Evolutionary conservation across 371 early-diverging fungal species (phyloP), one percentile per base, ranked within the genome.

Genomic region (Syncephalis fuscata): DNA sequence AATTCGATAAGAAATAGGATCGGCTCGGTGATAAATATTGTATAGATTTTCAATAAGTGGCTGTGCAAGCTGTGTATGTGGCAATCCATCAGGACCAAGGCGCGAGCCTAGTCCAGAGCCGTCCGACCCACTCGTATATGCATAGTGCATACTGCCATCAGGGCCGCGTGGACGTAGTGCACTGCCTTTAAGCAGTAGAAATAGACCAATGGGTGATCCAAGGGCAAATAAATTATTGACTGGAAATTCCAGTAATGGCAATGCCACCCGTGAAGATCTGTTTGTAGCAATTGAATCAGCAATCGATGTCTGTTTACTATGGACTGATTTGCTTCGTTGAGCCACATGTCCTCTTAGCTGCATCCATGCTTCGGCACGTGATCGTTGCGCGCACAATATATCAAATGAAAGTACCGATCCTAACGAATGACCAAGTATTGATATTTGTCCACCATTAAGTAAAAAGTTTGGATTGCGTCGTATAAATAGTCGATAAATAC

Each of bases 371-470:
- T 32, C 32, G 32, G 32, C 32, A 11, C 32, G 32, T 32, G 32
- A 32, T 32, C 32, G 74, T 52, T 81, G 82, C 49, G 70, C 60
- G 55, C 74, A 73, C 9, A 84, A 65, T 47, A 87, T 76, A 56
- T 89, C 90, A 54, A 82, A 76, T 2, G 82, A 73, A 11, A 87
- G 60, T 10, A 84, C 55, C 1, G 81, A 78, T 44, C 90, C 90
- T 1, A 89, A 62, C 1, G 84, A 83, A 58, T 89, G 88, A 0
- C 85, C 90, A 49, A 80, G 69, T 3, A 89, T 62, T 0, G 80
- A 79, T 0, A 86, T 74, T 49, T 74, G 76, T 19, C 88, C 87
- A 19, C 65, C 62, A 16, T 59, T 51, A 27, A 63, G 66, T n/a
- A 71, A 53, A 53, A 86, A 89, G 38, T 74, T 71, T 0, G 88